These are phyloP conservation scores for Ophiosphaerella narmari DNA, from an alignment of 2,329 filamentous ascomycete species.

Conservation along the genomic window DNA sequence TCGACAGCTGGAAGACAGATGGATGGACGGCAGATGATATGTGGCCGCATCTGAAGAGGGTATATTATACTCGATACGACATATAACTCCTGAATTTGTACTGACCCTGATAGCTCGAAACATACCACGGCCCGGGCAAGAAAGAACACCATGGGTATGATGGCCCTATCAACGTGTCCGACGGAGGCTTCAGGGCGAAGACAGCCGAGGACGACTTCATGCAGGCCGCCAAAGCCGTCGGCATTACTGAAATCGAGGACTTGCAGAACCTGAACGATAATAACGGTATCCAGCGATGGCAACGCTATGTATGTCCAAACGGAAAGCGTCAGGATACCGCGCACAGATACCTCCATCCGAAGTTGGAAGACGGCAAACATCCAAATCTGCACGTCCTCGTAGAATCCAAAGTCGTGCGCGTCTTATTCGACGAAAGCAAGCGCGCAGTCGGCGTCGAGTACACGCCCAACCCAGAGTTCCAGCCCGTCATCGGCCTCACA, in stretches of 20 bases:
- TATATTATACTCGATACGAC: conserved; percentile 16
- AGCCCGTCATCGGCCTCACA: conserved; percentile 35
- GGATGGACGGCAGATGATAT: conserved; percentile 60
- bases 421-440: conserved; percentile 59
- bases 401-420: conserved; percentile 60
- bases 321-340: conserved; percentile 65
- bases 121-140: conserved; percentile 56
- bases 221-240: conserved; percentile 53
- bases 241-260: conserved; percentile 59
- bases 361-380: conserved; percentile 54
- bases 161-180: conserved; percentile 62
- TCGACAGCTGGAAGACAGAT: conserved; percentile 58
- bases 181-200: conserved; percentile 53
- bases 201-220: conserved; percentile 56
- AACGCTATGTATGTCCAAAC: conserved; percentile 56
- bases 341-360: conserved; percentile 59
- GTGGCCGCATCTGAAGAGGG: conserved; percentile 59
- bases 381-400: conserved; percentile 65
- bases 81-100: not conserved
- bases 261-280: conserved; percentile 57
- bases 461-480: conserved; percentile 53
- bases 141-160: conserved; percentile 56
- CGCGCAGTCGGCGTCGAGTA: conserved; percentile 66
- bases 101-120: conserved; percentile 53
- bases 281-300: conserved; percentile 51